A percentile compares a stretch with the other conserved stretches of the same genome.
phyloP scores from a whole-genome alignment of 129 eudicot genomes.

The Cynara cardunculus region DNA sequence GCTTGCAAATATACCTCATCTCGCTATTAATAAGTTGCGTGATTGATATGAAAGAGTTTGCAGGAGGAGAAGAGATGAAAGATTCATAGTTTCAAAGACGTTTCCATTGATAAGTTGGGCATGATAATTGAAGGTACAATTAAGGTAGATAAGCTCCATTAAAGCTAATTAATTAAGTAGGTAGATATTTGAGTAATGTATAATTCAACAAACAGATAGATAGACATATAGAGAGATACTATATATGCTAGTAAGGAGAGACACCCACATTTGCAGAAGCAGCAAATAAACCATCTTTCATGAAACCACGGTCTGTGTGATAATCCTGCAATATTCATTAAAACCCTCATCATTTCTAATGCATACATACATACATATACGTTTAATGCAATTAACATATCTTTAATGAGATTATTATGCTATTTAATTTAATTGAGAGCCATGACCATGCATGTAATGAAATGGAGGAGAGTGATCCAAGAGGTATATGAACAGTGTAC shows the following conservation, averaged over 20 bases:
- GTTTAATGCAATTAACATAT: neutral
- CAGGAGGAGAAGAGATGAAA: no score
- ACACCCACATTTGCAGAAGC: constrained; percentile 54
- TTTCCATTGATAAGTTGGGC: neutral
- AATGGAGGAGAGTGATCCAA: neutral
- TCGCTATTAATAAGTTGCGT: neutral
- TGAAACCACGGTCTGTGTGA: constrained; percentile 41
- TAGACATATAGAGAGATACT: neutral
- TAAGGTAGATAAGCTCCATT: constrained; percentile 1
- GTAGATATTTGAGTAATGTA: neutral
- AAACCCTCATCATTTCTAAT: neutral
- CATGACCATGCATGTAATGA: neutral
- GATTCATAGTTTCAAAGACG: no score
- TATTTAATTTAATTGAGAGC: neutral
- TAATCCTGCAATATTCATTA: constrained; percentile 39
- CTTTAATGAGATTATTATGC: neutral
- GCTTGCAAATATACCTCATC: neutral
- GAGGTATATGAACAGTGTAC: constrained; percentile 37
- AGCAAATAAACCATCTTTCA: constrained; percentile 57
- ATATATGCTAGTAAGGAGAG: constrained; percentile 42
- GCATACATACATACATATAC: no score
- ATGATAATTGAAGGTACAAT: constrained; percentile 13
- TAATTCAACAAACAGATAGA: neutral
- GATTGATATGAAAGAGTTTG: neutral
- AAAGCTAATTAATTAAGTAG: neutral